Percentiles rank a stretch among this genome's conserved stretches.
phyloP scores from a whole-genome alignment of 78 protist genomes.

The Dictyostelium intermedium region DNA sequence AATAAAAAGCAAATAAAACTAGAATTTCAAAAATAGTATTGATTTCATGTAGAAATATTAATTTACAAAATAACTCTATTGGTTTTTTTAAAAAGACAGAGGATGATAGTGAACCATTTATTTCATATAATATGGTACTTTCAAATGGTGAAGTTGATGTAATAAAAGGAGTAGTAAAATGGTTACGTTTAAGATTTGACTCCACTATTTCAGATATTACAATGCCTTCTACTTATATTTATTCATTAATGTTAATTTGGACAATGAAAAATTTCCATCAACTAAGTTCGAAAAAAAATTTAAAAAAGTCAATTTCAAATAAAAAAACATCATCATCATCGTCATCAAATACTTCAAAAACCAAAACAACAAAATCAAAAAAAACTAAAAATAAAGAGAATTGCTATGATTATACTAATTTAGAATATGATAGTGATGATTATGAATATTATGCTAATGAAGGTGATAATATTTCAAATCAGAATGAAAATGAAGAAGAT shows the following conservation, averaged over 20 bases:
- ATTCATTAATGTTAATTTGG: neutral
- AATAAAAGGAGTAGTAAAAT: neutral
- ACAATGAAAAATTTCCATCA: too few relatives aligned
- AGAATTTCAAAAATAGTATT: neutral
- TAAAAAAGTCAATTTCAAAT: too few relatives aligned
- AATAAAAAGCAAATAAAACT: neutral
- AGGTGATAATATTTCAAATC: too few relatives aligned
- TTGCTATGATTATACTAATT: too few relatives aligned
- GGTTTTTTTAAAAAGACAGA: too few relatives aligned
- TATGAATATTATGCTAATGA: neutral
- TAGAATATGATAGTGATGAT: neutral
- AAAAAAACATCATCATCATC: neutral
- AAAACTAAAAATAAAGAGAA: neutral
- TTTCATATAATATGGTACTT: neutral
- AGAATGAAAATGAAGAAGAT: neutral
- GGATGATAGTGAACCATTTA: neutral
- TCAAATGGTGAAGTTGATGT: neutral
- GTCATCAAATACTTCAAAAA: too few relatives aligned
- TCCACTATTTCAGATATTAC: neutral
- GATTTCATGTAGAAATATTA: neutral
- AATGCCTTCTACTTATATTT: neutral
- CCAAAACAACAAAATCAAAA: neutral
- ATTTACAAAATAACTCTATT: too few relatives aligned
- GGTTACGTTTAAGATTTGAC: neutral
- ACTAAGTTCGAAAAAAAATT: too few relatives aligned